Base-by-base conservation (phyloP, 805 yeast species). In the Candida ovalis region DNA sequence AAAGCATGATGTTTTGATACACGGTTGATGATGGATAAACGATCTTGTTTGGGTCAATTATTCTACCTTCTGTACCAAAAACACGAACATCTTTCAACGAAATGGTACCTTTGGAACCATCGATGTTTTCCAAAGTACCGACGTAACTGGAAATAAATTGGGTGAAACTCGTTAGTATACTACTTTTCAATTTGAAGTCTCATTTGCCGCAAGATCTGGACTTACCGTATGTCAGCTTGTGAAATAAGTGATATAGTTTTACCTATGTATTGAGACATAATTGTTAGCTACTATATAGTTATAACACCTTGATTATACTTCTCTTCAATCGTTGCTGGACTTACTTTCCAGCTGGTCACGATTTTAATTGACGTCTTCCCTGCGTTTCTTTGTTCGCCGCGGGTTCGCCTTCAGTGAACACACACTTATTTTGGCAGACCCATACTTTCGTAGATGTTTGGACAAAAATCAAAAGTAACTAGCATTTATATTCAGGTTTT, bases 201-300 rank as follows among this genome's bases (percentile, higher is more conserved):
- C n/a, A n/a, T n/a, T n/a, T n/a, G n/a, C n/a, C n/a, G 57, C 2
- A 15, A 25, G 10, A 2, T 7, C 18, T 17, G 17, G 10, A 63
- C 76, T 40, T 63, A 74, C 74, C 82, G 76, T 51, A 87, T 83
- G 35, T 88, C 88, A 58, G 86, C 83, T 62, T 80, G 81, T 49
- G 95, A 84, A 53, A 86, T 78, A 64, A 89, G 74, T 23, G 94
- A 82, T 58, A 90, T 88, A 44, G 92, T 84, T 66, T 88, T 88
- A 9, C 98, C 98, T 56, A 90, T 86, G 68, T 85, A 91, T 62
- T 90, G 90, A 41, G 97, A 85, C 98, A 94, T 94, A 40, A 48
- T 43, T 33, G 35, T 15, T 41, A 13, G 38, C 12, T 30, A 5
- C 15, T 10, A 30, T 30, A 30, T 15, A 30, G 15, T 30, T 15